Conservation (phyloP, 163 green algal species). For the Scenedesmus sp. region DNA sequence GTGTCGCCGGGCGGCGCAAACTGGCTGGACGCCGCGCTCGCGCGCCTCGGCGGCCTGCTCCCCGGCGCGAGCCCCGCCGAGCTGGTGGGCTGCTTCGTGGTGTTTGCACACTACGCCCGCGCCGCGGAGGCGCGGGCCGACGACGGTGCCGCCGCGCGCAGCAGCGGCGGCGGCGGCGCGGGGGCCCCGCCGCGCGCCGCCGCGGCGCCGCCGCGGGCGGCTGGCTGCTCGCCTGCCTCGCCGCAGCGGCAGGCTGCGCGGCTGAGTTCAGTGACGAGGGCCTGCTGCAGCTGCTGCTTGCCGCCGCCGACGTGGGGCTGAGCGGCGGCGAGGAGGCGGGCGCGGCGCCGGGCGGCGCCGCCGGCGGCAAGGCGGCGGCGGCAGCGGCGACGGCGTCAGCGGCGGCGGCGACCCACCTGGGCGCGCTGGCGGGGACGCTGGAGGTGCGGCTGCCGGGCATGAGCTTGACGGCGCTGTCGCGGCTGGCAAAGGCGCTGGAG, state of each 20-base stretch:
- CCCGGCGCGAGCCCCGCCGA: constrained; percentile 17
- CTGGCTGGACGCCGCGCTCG: constrained; percentile 14
- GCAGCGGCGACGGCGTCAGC: constrained; percentile 2
- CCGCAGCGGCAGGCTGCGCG: neutral
- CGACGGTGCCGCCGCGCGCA: neutral
- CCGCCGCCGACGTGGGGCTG: neutral
- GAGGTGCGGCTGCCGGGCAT: neutral
- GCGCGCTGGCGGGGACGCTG: neutral
- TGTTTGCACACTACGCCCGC: constrained; percentile 5
- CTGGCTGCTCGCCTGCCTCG: constrained; percentile 6
- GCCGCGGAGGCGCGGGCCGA: neutral
- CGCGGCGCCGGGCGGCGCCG: too few species aligned
- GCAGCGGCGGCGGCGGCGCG: neutral
- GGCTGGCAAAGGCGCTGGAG: constrained; percentile 5
- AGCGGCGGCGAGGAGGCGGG: neutral
- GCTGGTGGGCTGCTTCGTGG: constrained; percentile 26
- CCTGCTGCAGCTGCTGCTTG: constrained; percentile 35
- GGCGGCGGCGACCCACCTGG: constrained; percentile 20
- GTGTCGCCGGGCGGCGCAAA: neutral
- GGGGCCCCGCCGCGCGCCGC: too few species aligned
- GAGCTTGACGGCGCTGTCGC: constrained; percentile 23
- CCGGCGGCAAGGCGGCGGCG: neutral
- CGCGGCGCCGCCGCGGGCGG: constrained; percentile 1
- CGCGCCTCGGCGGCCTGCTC: constrained; percentile 9
- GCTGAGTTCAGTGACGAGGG: constrained; percentile 31